These are phyloP conservation scores for Oryza glaberrima DNA, from an alignment of 176 grass and related monocot species.

Conservation along the genomic window DNA sequence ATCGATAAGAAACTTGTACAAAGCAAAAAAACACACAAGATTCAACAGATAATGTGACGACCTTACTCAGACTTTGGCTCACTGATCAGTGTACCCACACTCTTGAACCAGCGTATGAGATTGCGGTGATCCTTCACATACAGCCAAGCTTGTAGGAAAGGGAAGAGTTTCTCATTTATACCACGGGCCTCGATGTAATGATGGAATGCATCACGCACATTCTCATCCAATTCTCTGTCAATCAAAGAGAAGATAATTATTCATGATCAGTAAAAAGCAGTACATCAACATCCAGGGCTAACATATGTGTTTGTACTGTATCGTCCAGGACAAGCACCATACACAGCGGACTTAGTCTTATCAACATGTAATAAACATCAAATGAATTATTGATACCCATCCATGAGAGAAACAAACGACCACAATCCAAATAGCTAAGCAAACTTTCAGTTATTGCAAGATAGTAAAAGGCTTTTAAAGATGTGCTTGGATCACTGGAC, in stretches of 20 bases:
- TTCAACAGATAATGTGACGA: not conserved
- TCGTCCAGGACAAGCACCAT: not conserved
- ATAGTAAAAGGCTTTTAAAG: not conserved
- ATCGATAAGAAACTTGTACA: not conserved
- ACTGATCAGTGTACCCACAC: constrained; percentile 62
- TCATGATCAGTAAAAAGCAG: not conserved
- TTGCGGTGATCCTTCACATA: constrained; percentile 98
- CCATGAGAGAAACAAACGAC: not conserved
- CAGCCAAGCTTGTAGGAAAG: constrained; percentile 96
- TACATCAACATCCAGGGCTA: not conserved
- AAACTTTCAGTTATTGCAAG: not conserved
- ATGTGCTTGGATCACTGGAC: not conserved
- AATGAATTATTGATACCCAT: not conserved
- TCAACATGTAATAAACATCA: not conserved
- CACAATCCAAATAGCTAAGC: not conserved
- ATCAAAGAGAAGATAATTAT: constrained; percentile 27
- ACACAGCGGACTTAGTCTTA: not conserved
- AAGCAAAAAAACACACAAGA: not conserved
- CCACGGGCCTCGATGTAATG: constrained; percentile 84
- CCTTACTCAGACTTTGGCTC: constrained; percentile 62
- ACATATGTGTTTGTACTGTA: not conserved
- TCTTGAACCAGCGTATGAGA: constrained; percentile 91
- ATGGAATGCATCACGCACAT: constrained; percentile 90
- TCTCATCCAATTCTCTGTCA: constrained; percentile 84
- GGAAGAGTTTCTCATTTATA: constrained; percentile 90